A percentile compares a stretch with the other conserved stretches of the same genome.
Evolutionary conservation across 495 filamentous ascomycete species (phyloP).

Genomic region (Aspergillus taichungensis): DNA sequence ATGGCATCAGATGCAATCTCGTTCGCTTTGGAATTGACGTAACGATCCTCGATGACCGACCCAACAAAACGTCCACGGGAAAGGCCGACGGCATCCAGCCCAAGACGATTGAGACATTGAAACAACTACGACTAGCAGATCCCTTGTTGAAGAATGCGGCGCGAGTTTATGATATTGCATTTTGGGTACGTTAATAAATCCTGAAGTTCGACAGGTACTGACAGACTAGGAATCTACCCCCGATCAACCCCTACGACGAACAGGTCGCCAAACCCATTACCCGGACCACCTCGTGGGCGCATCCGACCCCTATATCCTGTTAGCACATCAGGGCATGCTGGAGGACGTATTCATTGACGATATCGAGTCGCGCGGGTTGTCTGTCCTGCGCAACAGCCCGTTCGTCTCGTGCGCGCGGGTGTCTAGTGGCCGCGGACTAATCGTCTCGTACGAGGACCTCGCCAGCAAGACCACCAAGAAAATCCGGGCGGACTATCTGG

Average conservation of each 20-base stretch:
- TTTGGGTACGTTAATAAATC: conserved; percentile 43
- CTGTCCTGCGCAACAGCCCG: conserved; percentile 46
- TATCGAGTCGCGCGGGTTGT: conserved; percentile 46
- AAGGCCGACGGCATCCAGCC: conserved; percentile 74
- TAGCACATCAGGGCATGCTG: conserved; percentile 68
- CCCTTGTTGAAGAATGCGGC: conserved; percentile 51
- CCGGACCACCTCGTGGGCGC: conserved; percentile 61
- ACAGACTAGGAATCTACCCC: conserved; percentile 45
- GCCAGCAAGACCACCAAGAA: conserved; percentile 4
- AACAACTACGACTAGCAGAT: conserved; percentile 59
- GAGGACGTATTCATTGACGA: conserved; percentile 60
- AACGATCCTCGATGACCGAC: conserved; percentile 62
- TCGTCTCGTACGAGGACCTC: conserved; percentile 19
- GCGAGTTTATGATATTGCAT: conserved; percentile 61
- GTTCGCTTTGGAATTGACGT: conserved; percentile 60
- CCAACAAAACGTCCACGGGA: conserved; percentile 59
- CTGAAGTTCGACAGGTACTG: not conserved
- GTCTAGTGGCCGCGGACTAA: conserved; percentile 14
- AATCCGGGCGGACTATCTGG: conserved; percentile 19
- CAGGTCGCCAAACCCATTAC: conserved; percentile 61
- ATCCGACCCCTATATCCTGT: conserved; percentile 60
- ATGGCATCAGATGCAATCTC: conserved; percentile 45
- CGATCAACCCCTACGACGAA: conserved; percentile 46
- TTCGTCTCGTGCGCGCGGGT: conserved; percentile 44
- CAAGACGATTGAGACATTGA: conserved; percentile 66